Evolutionary conservation across 2,329 filamentous ascomycete genomes (phyloP).

Genomic region (Cordyceps cateniannulata): DNA sequence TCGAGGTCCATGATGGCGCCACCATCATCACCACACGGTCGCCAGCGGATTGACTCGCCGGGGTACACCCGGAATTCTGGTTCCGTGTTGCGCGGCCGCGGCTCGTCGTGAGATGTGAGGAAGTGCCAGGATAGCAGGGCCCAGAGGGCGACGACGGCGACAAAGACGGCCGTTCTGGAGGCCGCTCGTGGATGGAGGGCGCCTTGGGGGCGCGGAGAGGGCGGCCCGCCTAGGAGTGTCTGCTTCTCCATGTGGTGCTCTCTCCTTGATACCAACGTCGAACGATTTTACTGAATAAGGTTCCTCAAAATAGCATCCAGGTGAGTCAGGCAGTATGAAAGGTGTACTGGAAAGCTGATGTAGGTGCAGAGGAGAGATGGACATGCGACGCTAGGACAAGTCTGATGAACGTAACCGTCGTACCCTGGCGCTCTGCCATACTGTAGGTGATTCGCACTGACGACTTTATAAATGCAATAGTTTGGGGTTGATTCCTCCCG

Average conservation of each 20-base stretch:
- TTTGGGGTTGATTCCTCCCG: too few species aligned
- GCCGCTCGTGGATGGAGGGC: not conserved
- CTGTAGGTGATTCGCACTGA: too few species aligned
- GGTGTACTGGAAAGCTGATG: too few species aligned
- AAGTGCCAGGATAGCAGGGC: not conserved
- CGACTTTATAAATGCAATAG: too few species aligned
- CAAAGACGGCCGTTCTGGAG: not conserved
- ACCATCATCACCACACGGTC: slow-evolving; percentile 33
- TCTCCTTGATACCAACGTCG: too few species aligned
- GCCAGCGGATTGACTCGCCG: slow-evolving; percentile 33
- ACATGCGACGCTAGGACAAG: too few species aligned
- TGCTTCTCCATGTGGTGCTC: slow-evolving; percentile 1
- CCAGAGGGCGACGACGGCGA: not conserved
- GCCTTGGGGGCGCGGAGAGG: not conserved
- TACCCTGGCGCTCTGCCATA: too few species aligned
- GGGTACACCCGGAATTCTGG: slow-evolving; percentile 17
- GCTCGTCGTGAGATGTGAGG: not conserved
- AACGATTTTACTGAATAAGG: too few species aligned
- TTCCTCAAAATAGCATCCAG: too few species aligned
- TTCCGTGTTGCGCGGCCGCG: not conserved
- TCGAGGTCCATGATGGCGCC: slow-evolving; percentile 30
- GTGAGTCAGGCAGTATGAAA: too few species aligned
- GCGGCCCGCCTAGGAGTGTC: not conserved
- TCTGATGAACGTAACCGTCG: too few species aligned
- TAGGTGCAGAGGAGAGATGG: too few species aligned